Conservation (phyloP, 768 basidiomycete genomes). For the Mycena belliarum region DNA sequence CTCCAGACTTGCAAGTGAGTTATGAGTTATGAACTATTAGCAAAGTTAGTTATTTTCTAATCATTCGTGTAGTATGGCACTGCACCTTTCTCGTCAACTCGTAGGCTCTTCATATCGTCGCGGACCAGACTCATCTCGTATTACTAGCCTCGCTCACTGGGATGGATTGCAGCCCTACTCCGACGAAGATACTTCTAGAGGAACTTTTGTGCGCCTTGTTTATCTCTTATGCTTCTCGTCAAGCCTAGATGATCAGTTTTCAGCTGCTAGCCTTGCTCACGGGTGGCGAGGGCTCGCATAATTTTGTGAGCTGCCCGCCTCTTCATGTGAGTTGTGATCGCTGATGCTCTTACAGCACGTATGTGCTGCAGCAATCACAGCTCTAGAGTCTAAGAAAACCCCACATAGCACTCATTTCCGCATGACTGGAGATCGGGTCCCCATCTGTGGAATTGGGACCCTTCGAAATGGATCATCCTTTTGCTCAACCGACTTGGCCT, state of each 20-base stretch:
- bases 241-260: background rate
- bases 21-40: background rate
- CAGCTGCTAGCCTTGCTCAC: slow-evolving; percentile 71
- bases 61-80: slow-evolving; percentile 57
- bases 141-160: slow-evolving; percentile 71
- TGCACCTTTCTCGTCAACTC: slow-evolving; percentile 73
- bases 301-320: slow-evolving; percentile 56
- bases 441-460: slow-evolving; percentile 67
- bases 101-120: slow-evolving; percentile 35
- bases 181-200: slow-evolving; percentile 76
- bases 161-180: slow-evolving; percentile 79
- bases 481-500: slow-evolving; percentile 50
- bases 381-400: slow-evolving; percentile 1
- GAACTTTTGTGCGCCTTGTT: slow-evolving; percentile 56
- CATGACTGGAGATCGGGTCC: slow-evolving; percentile 77
- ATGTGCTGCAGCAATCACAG: slow-evolving; percentile 16
- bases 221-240: background rate
- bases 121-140: background rate
- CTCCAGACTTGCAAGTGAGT: slow-evolving; percentile 58
- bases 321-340: background rate
- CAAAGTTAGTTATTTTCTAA: background rate
- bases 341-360: slow-evolving; percentile 41
- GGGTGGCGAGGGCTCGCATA: slow-evolving; percentile 78
- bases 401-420: slow-evolving; percentile 68
- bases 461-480: slow-evolving; percentile 77